Conservation (phyloP, 768 basidiomycete genomes). For the Pleurotus pulmonarius region DNA sequence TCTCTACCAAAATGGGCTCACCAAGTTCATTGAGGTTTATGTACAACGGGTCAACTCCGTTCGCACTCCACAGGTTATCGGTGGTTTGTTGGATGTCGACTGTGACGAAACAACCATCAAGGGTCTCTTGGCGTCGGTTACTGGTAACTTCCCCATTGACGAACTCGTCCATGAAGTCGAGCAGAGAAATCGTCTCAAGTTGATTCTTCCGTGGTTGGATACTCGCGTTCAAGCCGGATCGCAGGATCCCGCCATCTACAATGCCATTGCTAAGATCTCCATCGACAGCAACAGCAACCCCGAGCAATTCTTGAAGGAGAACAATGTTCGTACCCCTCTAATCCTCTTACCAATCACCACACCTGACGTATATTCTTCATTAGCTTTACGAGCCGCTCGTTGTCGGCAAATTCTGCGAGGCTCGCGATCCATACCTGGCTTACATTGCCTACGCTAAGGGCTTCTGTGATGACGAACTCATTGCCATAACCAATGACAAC, state of each 20-base stretch:
- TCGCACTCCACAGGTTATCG: constrained; percentile 94
- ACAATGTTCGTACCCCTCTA: constrained; percentile 65
- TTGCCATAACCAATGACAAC: constrained; percentile 96
- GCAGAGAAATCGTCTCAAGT: constrained; percentile 90
- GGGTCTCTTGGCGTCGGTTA: constrained; percentile 87
- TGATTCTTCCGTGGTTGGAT: constrained; percentile 97
- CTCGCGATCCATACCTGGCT: constrained; percentile 95
- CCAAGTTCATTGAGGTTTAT: constrained; percentile 99
- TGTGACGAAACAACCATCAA: constrained; percentile 97
- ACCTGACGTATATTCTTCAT: too few relatives aligned
- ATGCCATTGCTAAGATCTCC: constrained; percentile 97
- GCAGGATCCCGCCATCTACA: constrained; percentile 92
- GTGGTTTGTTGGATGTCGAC: constrained; percentile 95
- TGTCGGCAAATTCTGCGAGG: constrained; percentile 99
- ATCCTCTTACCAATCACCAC: background rate
- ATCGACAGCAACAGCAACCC: constrained; percentile 99
- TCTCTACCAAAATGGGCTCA: constrained; percentile 95
- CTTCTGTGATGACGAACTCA: constrained; percentile 97
- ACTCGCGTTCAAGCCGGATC: constrained; percentile 89
- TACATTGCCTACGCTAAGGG: constrained; percentile 99
- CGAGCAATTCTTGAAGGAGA: constrained; percentile 96
- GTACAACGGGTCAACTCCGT: constrained; percentile 98
- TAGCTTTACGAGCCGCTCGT: constrained; percentile 95
- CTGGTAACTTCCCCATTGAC: constrained; percentile 96
- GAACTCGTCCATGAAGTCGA: constrained; percentile 98